Evolutionary conservation across 768 basidiomycete genomes (phyloP), one percentile per base, ranked within the genome.

Genomic region (Psilocybe azurescens): DNA sequence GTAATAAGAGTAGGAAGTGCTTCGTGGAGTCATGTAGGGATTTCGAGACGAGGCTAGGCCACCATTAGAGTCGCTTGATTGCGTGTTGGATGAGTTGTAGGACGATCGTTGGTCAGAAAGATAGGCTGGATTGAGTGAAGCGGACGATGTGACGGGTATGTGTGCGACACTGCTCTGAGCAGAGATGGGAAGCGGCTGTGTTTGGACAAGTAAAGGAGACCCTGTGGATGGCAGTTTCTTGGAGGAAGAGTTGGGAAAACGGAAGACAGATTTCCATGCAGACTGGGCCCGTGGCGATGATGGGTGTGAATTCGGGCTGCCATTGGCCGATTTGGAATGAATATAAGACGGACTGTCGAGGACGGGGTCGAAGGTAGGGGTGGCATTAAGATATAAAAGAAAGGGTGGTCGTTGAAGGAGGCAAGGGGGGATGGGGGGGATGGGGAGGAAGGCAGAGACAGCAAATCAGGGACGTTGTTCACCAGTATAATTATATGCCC

Each of bases 221-320:
- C 73, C 70, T 65, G 77, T 79, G 46, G 66, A 71, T 24, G 78
- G 65, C 36, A 81, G 75, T 75, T 87, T 91, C 78, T 84, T 89
- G 53, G 85, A 84, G 7, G 89, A 89, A 33, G 81, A 74, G 68
- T 79, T 89, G 29, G 80, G 86, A 60, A 92, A 78, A 63, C 90
- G 86, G 77, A 93, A 88, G 63, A 92, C 82, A 20, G 89, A 86
- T 75, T 88, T 92, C 91, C 91, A 93, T 55, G 78, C 67, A 47
- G 74, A 74, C 54, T 76, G 78, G 10, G 71, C 64, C 48, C 72
- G 71, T 46, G 47, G 56, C 14, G 75, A 73, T 49, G 75, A 71
- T 28, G 70, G 64, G 62, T 69, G 70, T 24, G 73, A 66, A 61
- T 72, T 68, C 44, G 65, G 59, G 44, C 60, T 57, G 18, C 56